Conservation (phyloP, 164 flowering plant species). For the Chimonanthus salicifolius region DNA sequence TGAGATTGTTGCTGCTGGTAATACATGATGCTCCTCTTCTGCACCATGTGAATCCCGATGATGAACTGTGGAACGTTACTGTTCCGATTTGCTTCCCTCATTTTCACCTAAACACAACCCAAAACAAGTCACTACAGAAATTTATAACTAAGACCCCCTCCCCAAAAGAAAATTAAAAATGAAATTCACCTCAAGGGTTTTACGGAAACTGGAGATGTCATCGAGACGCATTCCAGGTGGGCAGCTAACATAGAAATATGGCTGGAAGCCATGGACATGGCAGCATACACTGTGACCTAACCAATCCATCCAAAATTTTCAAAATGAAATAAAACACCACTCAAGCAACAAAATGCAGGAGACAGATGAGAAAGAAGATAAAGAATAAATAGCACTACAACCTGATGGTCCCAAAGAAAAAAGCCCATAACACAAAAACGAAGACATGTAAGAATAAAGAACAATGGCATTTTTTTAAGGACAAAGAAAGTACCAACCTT, state of each 20-base stretch:
- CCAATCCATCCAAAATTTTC: too few relatives aligned
- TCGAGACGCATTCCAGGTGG: constrained; percentile 94
- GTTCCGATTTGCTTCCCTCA: constrained; percentile 71
- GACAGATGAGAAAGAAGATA: background rate
- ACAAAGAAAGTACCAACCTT: constrained; percentile 41
- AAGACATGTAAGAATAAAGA: background rate
- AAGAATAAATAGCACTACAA: too few relatives aligned
- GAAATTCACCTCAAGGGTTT: constrained; percentile 65
- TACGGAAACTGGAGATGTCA: constrained; percentile 75
- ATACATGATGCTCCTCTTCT: constrained; percentile 89
- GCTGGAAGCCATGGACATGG: constrained; percentile 93
- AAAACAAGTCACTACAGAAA: background rate
- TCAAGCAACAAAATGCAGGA: too few relatives aligned
- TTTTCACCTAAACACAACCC: constrained; percentile 44
- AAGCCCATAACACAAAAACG: background rate
- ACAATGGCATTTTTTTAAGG: background rate
- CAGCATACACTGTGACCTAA: constrained; percentile 95
- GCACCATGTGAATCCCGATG: constrained; percentile 63
- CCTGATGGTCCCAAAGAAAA: background rate
- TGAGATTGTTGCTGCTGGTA: constrained; percentile 77
- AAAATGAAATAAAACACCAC: too few relatives aligned
- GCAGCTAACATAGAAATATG: constrained; percentile 85
- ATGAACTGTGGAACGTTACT: constrained; percentile 56
- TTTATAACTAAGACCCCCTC: background rate
- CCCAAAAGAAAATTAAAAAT: background rate